Percentiles rank a stretch among this genome's conserved stretches.
Conservation (phyloP, 768 basidiomycete genomes). For the Pulveroboletus ravenelii region DNA sequence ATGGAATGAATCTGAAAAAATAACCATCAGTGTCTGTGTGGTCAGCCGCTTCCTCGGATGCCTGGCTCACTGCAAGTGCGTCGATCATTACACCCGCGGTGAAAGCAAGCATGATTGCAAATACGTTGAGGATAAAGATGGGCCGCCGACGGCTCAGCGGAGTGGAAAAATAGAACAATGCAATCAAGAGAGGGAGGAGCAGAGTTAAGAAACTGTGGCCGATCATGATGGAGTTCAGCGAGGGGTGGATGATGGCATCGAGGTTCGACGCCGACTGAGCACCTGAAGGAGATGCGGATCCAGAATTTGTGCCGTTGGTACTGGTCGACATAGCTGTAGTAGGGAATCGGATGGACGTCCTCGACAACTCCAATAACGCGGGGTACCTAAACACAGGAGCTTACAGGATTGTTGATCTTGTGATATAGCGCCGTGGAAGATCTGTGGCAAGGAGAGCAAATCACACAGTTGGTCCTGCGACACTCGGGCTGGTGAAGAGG, state of each 20-base stretch:
- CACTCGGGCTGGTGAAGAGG: not conserved
- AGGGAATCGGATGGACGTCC: not conserved
- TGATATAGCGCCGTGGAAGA: not conserved
- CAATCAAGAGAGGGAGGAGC: slow-evolving; percentile 28
- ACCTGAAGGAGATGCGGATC: not conserved
- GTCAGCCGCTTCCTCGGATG: not conserved
- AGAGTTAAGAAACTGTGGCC: slow-evolving; percentile 29
- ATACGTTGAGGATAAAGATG: slow-evolving; percentile 29
- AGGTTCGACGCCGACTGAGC: not conserved
- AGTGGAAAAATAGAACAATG: slow-evolving; percentile 30
- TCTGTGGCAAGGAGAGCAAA: not conserved
- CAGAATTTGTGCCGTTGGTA: slow-evolving; percentile 5
- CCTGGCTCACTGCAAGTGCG: slow-evolving; percentile 13
- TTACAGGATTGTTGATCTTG: not conserved
- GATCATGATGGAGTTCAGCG: slow-evolving; percentile 25
- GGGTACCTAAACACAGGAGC: not conserved
- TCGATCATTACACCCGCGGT: slow-evolving; percentile 20
- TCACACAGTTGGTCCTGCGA: not conserved
- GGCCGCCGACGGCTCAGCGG: slow-evolving; percentile 20
- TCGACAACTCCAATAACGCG: not conserved
- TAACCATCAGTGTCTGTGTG: not conserved
- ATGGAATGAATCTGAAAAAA: slow-evolving; percentile 26
- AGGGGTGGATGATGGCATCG: slow-evolving; percentile 15
- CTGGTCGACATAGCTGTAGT: slow-evolving; percentile 7
- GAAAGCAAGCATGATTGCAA: slow-evolving; percentile 19